These are phyloP conservation scores for Thymus quinquecostatus DNA, from an alignment of 257 asterid genomes.

Conservation along the genomic window DNA sequence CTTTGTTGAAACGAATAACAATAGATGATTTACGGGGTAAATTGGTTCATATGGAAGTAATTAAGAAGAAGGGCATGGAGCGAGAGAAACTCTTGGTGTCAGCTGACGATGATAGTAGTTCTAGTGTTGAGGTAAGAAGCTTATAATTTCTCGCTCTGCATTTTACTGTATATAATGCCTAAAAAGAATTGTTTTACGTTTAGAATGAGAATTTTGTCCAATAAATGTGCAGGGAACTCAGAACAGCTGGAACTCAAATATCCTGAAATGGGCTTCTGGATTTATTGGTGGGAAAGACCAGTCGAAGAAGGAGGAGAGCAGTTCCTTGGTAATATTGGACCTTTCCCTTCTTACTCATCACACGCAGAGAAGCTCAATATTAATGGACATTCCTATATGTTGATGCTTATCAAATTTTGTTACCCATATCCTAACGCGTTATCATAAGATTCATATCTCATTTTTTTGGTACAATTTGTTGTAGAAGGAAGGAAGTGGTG, in stretches of 20 bases:
- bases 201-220: slow-evolving; percentile 25
- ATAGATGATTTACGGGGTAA: slow-evolving; percentile 91
- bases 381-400: slow-evolving; percentile 2
- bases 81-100: slow-evolving; percentile 74
- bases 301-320: slow-evolving; percentile 61
- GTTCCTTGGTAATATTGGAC: slow-evolving; percentile 54
- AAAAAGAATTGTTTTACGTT: slow-evolving; percentile 11
- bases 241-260: slow-evolving; percentile 83
- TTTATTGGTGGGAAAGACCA: slow-evolving; percentile 77
- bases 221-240: slow-evolving; percentile 56
- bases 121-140: slow-evolving; percentile 45
- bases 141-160: slow-evolving; percentile 1
- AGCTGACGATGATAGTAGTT: slow-evolving; percentile 60
- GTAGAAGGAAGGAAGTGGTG: slow-evolving; percentile 62
- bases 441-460: slow-evolving; percentile 18
- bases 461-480: slow-evolving; percentile 31
- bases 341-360: slow-evolving; percentile 24
- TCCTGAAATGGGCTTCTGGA: slow-evolving; percentile 97
- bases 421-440: slow-evolving; percentile 13
- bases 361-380: slow-evolving; percentile 9
- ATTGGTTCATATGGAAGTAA: slow-evolving; percentile 85
- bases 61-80: slow-evolving; percentile 92
- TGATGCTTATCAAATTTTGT: slow-evolving; percentile 13
- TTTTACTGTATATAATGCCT: slow-evolving; percentile 15
- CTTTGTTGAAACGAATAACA: slow-evolving; percentile 68